phyloP scores from a whole-genome alignment of 495 filamentous ascomycete genomes.

The Apodospora peruviana region DNA sequence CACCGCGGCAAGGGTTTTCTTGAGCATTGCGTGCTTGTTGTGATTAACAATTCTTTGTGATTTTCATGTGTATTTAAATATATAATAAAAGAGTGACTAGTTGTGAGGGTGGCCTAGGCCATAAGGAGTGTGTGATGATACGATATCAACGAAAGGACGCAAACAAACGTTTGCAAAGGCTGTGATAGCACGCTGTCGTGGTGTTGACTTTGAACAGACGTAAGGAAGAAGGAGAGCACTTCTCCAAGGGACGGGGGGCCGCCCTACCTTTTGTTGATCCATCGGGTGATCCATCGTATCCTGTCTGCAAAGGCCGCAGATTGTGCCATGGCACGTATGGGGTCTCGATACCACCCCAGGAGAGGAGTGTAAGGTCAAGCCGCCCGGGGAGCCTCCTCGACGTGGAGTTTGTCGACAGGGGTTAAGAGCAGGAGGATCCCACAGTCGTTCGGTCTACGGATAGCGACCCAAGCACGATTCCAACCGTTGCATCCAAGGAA shows the following conservation, averaged over 20 bases:
- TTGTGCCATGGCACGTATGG: no score
- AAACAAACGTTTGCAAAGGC: constrained; percentile 40
- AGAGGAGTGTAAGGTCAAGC: no score
- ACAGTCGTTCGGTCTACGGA: no score
- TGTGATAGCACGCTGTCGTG: constrained; percentile 29
- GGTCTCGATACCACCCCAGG: no score
- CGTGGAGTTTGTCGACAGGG: no score
- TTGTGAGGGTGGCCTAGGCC: constrained; percentile 21
- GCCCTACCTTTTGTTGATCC: not conserved
- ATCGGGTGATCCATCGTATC: no score
- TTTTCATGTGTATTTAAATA: constrained; percentile 2
- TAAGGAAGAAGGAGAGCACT: constrained; percentile 2
- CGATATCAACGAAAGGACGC: constrained; percentile 39
- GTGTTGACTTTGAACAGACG: constrained; percentile 29
- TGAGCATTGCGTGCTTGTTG: constrained; percentile 25
- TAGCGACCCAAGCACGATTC: no score
- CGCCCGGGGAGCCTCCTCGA: no score
- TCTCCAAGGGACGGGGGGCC: not conserved
- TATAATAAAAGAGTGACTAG: constrained; percentile 16
- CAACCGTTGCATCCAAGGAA: no score
- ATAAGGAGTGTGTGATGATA: constrained; percentile 29
- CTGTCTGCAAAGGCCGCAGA: no score
- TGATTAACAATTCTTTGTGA: constrained; percentile 18
- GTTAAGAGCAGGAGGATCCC: no score
- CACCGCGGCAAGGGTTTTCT: constrained; percentile 27